Conservation (phyloP, 139 green algal genomes). For the Pleodorina starrii region DNA sequence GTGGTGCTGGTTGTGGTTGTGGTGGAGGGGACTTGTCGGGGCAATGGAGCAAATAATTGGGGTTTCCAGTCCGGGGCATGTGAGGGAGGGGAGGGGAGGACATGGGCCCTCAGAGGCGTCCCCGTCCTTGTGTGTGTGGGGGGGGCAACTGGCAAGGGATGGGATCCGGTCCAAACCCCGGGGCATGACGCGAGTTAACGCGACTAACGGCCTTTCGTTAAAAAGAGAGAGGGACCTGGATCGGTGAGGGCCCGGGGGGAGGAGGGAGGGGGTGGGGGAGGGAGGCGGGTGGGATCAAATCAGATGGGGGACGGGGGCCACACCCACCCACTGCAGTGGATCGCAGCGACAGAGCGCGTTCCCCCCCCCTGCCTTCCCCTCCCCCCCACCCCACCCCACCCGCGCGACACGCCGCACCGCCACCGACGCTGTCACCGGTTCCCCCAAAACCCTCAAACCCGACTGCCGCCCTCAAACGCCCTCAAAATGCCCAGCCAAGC, state of each 20-base stretch:
- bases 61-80: not conserved
- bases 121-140: too few relatives aligned
- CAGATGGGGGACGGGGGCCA: too few relatives aligned
- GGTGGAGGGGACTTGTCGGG: not conserved
- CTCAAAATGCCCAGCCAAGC: not conserved
- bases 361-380: not conserved
- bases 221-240: too few relatives aligned
- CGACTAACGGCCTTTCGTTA: too few relatives aligned
- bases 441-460: not conserved
- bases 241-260: too few relatives aligned
- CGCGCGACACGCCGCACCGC: not conserved
- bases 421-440: not conserved
- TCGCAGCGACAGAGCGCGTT: too few relatives aligned
- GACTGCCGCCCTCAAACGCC: not conserved
- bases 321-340: too few relatives aligned
- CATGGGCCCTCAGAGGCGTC: not conserved
- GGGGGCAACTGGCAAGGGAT: too few relatives aligned
- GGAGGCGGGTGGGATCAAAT: too few relatives aligned
- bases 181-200: too few relatives aligned
- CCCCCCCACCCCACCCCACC: not conserved
- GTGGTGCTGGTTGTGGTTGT: not conserved
- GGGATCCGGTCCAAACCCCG: too few relatives aligned
- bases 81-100: not conserved
- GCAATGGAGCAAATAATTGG: not conserved
- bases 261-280: too few relatives aligned